Evolutionary conservation across 2,329 filamentous ascomycete genomes (phyloP), one percentile per base, ranked within the genome.

Genomic region (Raffaelea albimanens): DNA sequence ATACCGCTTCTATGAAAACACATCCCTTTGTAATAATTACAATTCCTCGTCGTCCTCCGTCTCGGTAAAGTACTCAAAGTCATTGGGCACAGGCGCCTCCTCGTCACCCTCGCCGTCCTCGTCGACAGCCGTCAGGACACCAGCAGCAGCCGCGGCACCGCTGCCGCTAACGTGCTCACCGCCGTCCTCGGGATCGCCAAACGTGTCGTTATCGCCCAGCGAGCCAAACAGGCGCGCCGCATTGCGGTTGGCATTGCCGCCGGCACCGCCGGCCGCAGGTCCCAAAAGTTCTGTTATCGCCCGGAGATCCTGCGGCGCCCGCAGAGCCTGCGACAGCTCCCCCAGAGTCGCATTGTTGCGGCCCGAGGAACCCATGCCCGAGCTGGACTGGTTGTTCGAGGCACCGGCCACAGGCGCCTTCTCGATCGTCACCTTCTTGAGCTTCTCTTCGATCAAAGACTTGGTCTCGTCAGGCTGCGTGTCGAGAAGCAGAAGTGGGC

Each of bases 401-500:
- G 44, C 59, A 56, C 67, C 59, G 1, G 72, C 75, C 2, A 80
- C 72, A 2, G 78, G 76, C 0, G 80, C 78, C 47, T 75, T 78
- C 57, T 83, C 80, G 0, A 72, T 79, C 2, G 75, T 75, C 4
- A 76, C 75, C 65, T 94, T 95, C 75, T 90, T 93, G 39, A 95
- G 79, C 71, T 94, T 95, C 65, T 97, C 81, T 63, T 97, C 93
- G 43, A 98, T 77, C 8, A 93, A 75, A 18, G 81, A 72, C 64
- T 95, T 94, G 43, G 82, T 68, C 63, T 95, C 85, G 1, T 81
- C 78, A 1, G 89, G 85, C 55, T 83, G 77, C 14, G 83, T 89
- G 63, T 98, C 93, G 48, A 87, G 75, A 20, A 98, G 80, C n/a
- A 98, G 76, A 31, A 97, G 82, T 34, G 95, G 88, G 55, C 93